phyloP scores from a whole-genome alignment of 2,329 filamentous ascomycete genomes.

The Aspergillus pseudoglaucus region DNA sequence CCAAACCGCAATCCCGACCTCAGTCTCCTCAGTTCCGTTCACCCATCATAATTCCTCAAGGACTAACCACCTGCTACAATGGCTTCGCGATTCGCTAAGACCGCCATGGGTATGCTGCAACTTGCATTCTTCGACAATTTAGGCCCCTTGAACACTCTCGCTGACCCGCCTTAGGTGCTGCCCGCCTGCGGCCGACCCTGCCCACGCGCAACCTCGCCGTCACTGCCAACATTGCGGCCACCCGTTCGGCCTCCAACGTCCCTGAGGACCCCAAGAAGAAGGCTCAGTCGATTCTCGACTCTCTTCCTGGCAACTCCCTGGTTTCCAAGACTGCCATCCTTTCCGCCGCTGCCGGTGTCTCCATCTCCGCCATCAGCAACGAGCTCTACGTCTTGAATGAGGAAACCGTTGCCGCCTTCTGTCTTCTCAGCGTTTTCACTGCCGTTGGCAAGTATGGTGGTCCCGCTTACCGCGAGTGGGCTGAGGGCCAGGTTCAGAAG shows the following conservation, averaged over 20 bases:
- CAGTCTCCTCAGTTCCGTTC: conserved; percentile 35
- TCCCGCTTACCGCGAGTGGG: conserved; percentile 88
- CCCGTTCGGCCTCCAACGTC: conserved; percentile 67
- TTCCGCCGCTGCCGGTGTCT: conserved; percentile 82
- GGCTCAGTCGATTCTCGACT: conserved; percentile 89
- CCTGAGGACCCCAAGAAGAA: conserved; percentile 94
- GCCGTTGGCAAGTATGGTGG: conserved; percentile 90
- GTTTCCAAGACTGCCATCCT: conserved; percentile 96
- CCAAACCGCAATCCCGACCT: conserved; percentile 35
- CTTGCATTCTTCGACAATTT: conserved; percentile 17
- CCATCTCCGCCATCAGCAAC: conserved; percentile 94
- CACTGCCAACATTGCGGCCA: conserved; percentile 59
- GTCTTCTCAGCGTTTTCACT: conserved; percentile 86
- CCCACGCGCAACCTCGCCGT: conserved; percentile 68
- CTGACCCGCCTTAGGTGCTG: conserved; percentile 61
- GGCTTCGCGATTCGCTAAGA: conserved; percentile 96
- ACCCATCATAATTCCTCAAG: conserved; percentile 41
- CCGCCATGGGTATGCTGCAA: conserved; percentile 74
- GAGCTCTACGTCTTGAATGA: conserved; percentile 99
- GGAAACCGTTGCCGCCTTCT: conserved; percentile 91
- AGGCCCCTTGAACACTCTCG: conserved; percentile 19
- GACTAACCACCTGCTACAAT: conserved; percentile 65
- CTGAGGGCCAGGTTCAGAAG: conserved; percentile 79
- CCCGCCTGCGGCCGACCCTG: conserved; percentile 79
- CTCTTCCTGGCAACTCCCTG: conserved; percentile 84